Percentiles rank a stretch among this genome's conserved stretches.
phyloP scores from a whole-genome alignment of 2,329 filamentous ascomycete genomes.

The Nemania abortiva region DNA sequence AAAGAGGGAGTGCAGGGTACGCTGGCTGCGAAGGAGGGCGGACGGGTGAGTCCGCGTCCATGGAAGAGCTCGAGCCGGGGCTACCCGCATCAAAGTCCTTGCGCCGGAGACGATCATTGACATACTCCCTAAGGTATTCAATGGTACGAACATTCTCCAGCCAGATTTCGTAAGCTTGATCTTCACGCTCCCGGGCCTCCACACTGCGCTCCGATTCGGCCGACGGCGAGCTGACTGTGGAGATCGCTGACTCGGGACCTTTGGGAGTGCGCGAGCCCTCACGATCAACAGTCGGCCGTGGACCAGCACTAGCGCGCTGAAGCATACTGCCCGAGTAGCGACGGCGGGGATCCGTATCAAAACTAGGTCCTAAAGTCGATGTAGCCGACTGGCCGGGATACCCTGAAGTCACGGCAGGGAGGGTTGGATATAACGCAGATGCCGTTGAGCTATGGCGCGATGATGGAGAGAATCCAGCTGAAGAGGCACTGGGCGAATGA shows the following conservation, averaged over 20 bases:
- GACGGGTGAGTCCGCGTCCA: constrained; percentile 49
- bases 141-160: constrained; percentile 75
- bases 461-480: constrained; percentile 75
- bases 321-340: constrained; percentile 76
- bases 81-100: constrained; percentile 62
- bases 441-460: constrained; percentile 71
- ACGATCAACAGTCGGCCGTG: constrained; percentile 55
- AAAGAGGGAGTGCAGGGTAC: constrained; percentile 52
- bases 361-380: constrained; percentile 77
- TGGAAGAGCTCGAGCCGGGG: constrained; percentile 52
- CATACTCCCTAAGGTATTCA: constrained; percentile 70
- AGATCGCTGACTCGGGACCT: constrained; percentile 56
- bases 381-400: constrained; percentile 76
- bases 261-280: constrained; percentile 60
- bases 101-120: constrained; percentile 68
- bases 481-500: constrained; percentile 80
- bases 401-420: constrained; percentile 77
- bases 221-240: constrained; percentile 66
- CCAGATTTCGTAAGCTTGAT: constrained; percentile 73
- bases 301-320: constrained; percentile 65
- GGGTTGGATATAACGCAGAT: constrained; percentile 78
- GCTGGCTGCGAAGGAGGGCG: constrained; percentile 52
- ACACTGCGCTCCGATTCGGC: constrained; percentile 62
- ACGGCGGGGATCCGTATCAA: constrained; percentile 72
- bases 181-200: constrained; percentile 63